Conservation (phyloP, 768 basidiomycete species). For the Phlebiopsis gigantea region DNA sequence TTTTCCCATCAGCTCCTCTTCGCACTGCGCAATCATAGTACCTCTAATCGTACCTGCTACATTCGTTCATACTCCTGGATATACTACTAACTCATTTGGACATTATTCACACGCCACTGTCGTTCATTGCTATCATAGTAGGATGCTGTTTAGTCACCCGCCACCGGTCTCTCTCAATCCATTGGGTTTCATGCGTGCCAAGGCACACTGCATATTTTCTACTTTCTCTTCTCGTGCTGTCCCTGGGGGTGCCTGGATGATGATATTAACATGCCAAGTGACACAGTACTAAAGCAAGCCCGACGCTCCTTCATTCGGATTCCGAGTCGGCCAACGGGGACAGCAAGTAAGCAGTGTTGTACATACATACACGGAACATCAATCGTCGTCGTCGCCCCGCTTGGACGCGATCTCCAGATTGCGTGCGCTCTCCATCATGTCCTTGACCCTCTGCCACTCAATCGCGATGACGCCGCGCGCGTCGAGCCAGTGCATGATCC, state of each 20-base stretch:
- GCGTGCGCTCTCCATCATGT: constrained; percentile 70
- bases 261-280: too few species aligned
- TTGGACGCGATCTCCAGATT: constrained; percentile 50
- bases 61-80: constrained; percentile 5
- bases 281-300: too few species aligned
- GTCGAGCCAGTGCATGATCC: constrained; percentile 79
- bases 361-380: too few species aligned
- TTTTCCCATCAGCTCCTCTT: background rate
- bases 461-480: constrained; percentile 57
- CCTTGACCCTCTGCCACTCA: constrained; percentile 67
- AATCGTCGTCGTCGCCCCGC: constrained; percentile 38
- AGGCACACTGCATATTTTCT: background rate
- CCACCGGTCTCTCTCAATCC: background rate
- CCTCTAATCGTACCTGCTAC: constrained; percentile 1
- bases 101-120: background rate
- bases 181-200: background rate
- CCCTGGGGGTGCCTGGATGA: background rate
- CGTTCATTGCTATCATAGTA: background rate
- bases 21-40: constrained; percentile 1
- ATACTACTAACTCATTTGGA: background rate
- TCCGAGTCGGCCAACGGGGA: too few species aligned
- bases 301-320: too few species aligned
- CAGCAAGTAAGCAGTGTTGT: background rate
- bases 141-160: constrained; percentile 3
- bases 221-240: background rate